Percentiles rank a stretch among this genome's conserved stretches.
Conservation (phyloP, 257 asterid species). For the Ophiorrhiza pumila region DNA sequence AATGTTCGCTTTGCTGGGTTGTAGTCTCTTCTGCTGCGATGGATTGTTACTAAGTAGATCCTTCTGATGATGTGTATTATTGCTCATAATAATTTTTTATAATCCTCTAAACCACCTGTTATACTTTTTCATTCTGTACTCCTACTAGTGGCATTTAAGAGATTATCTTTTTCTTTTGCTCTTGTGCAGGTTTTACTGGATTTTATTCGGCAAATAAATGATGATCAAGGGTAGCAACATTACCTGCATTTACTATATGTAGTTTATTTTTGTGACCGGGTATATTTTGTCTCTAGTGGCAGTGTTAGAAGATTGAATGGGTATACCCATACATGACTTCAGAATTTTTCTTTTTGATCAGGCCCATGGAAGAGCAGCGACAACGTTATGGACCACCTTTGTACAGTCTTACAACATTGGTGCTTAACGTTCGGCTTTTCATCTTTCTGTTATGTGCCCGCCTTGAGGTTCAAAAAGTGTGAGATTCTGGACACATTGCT, state of each 20-base stretch:
- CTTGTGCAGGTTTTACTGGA: conserved; percentile 88
- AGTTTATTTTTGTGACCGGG: not conserved
- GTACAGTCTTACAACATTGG: conserved; percentile 87
- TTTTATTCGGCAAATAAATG: conserved; percentile 84
- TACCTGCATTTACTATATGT: conserved; percentile 20
- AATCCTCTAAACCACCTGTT: not conserved
- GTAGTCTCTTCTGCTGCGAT: not conserved
- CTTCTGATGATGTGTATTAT: not conserved
- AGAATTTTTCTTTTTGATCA: conserved; percentile 29
- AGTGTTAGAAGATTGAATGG: not conserved
- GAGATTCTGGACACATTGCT: conserved; percentile 30
- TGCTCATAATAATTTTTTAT: not conserved
- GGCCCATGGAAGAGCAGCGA: conserved; percentile 99
- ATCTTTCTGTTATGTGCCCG: conserved; percentile 66
- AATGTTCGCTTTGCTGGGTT: not conserved
- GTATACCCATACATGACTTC: not conserved
- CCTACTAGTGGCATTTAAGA: not conserved
- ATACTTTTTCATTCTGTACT: not conserved
- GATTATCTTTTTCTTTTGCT: not conserved
- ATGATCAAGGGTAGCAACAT: conserved; percentile 84
- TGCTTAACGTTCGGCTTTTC: conserved; percentile 56
- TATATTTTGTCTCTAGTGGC: conserved; percentile 12
- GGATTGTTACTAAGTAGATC: not conserved
- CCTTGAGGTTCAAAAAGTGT: conserved; percentile 54
- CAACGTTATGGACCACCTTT: conserved; percentile 94